Evolutionary conservation across 768 basidiomycete genomes (phyloP).

Genomic region (Serendipita vermifera): DNA sequence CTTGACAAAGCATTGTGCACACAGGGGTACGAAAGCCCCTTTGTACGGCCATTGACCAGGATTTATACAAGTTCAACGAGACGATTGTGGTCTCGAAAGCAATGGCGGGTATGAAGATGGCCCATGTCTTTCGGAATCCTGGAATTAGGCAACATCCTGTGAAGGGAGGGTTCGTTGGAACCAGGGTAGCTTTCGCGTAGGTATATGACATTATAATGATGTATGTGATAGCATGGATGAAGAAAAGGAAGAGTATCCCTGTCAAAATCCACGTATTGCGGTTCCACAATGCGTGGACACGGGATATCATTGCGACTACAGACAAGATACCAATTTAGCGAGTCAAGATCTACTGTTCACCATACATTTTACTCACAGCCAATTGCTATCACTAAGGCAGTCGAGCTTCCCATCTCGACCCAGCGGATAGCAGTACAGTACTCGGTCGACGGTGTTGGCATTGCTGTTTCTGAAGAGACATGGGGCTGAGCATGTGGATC

Average conservation of each 20-base stretch:
- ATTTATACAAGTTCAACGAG: background rate
- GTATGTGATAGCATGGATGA: background rate
- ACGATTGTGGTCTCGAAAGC: background rate
- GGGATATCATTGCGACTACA: conserved; percentile 3
- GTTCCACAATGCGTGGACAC: background rate
- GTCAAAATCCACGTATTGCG: background rate
- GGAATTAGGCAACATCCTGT: background rate
- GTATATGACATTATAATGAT: background rate
- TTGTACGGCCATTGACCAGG: background rate
- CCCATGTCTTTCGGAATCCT: background rate
- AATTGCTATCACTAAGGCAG: too few relatives aligned
- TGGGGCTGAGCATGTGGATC: too few relatives aligned
- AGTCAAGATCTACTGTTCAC: too few relatives aligned
- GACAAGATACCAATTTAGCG: background rate
- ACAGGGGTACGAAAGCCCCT: background rate
- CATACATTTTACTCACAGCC: background rate
- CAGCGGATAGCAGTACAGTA: too few relatives aligned
- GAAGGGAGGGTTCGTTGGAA: background rate
- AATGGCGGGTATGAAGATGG: background rate
- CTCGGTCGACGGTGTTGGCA: too few relatives aligned
- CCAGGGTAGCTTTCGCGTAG: background rate
- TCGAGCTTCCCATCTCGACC: too few relatives aligned
- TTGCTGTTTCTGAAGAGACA: too few relatives aligned
- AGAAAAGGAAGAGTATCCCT: background rate
- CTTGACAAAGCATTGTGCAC: background rate